Conservation (phyloP, 2,329 filamentous ascomycete genomes). For the Colletotrichum sp. region DNA sequence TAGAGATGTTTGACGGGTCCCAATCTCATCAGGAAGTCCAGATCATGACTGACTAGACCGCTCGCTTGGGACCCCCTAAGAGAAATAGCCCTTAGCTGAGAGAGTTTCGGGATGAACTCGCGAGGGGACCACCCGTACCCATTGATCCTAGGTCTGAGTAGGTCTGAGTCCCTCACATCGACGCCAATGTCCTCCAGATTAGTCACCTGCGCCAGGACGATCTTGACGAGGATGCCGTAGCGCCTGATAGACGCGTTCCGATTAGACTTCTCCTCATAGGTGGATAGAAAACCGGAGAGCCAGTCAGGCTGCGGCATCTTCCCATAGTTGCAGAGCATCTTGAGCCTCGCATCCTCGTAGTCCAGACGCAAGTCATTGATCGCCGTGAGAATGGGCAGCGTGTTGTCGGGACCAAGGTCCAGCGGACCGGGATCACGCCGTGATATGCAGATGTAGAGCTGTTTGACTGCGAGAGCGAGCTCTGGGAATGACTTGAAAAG, state of each 20-base stretch:
- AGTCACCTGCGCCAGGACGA: not conserved
- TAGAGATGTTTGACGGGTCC: not conserved
- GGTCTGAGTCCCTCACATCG: too few species aligned
- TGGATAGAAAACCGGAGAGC: too few species aligned
- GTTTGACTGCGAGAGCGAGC: not conserved
- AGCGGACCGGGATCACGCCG: fast-evolving
- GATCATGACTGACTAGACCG: not conserved
- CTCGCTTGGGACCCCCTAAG: fast-evolving
- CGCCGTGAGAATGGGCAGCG: not conserved
- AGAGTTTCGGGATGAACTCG: not conserved
- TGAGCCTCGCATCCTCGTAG: not conserved
- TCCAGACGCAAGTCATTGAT: not conserved
- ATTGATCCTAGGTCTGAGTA: not conserved
- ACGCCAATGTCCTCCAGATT: not conserved
- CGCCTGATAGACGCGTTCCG: too few species aligned
- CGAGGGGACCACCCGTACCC: not conserved
- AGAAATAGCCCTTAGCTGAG: not conserved
- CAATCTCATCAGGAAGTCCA: not conserved
- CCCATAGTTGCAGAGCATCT: too few species aligned
- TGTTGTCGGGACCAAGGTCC: fast-evolving
- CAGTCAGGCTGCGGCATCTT: too few species aligned
- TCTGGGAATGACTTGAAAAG: not conserved
- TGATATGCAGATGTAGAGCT: not conserved
- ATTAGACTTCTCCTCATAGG: too few species aligned
- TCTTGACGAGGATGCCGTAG: too few species aligned